phyloP scores from a whole-genome alignment of 345 rosid genomes.

The Diplotaxis tenuifolia region DNA sequence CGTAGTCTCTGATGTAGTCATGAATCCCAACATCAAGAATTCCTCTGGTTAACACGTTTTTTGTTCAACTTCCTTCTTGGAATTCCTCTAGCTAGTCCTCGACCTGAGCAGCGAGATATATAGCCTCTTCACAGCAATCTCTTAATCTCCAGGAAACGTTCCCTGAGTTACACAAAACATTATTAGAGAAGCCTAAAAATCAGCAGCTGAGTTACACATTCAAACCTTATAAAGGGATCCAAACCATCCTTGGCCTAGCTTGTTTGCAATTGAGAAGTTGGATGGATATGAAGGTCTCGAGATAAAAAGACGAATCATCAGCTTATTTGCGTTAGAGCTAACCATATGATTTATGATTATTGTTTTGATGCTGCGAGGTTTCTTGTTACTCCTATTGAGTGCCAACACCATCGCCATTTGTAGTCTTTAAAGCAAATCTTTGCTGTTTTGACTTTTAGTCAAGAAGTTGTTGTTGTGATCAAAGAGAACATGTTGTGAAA shows the following conservation, averaged over 20 bases:
- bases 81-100: conserved; percentile 66
- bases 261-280: conserved; percentile 60
- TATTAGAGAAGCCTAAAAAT: too few relatives aligned
- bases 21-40: conserved; percentile 41
- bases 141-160: conserved; percentile 43
- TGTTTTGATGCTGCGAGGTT: too few relatives aligned
- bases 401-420: too few relatives aligned
- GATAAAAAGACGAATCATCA: conserved; percentile 55
- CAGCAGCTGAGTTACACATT: too few relatives aligned
- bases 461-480: too few relatives aligned
- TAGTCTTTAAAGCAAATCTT: too few relatives aligned
- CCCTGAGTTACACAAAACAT: conserved; percentile 39
- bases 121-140: conserved; percentile 61
- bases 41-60: conserved; percentile 30
- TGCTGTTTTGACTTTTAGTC: too few relatives aligned
- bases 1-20: too few relatives aligned
- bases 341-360: too few relatives aligned
- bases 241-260: conserved; percentile 75
- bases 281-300: conserved; percentile 55
- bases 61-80: conserved; percentile 52
- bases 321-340: too few relatives aligned
- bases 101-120: conserved; percentile 58
- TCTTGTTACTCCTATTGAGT: too few relatives aligned
- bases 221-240: conserved; percentile 73
- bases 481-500: too few relatives aligned